A percentile compares a stretch with the other conserved stretches of the same genome.
These are phyloP conservation scores for Colletotrichum spinosum DNA, from an alignment of 2,329 filamentous ascomycete genomes.

Conservation along the genomic window DNA sequence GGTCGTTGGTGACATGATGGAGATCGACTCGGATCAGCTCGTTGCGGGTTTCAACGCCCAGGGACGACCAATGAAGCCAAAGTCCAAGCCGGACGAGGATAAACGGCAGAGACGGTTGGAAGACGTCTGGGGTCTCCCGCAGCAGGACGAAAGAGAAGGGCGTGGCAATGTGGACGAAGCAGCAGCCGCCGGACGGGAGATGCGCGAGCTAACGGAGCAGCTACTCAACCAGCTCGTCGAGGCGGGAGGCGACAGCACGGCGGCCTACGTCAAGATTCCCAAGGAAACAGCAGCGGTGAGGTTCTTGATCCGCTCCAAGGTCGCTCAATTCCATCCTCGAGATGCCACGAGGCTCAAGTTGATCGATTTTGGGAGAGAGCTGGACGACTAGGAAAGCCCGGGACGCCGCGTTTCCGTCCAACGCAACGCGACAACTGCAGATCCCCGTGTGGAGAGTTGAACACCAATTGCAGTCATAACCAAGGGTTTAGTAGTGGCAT, in stretches of 20 bases:
- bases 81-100: constrained; percentile 55
- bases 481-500: constrained; percentile 11
- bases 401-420: constrained; percentile 29
- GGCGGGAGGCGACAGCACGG: constrained; percentile 64
- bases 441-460: constrained; percentile 35
- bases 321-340: constrained; percentile 73
- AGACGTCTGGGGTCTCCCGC: constrained; percentile 67
- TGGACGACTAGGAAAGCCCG: constrained; percentile 60
- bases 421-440: constrained; percentile 21
- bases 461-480: constrained; percentile 24
- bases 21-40: constrained; percentile 70
- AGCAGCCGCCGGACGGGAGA: constrained; percentile 64
- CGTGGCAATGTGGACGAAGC: constrained; percentile 57
- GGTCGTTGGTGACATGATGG: constrained; percentile 79
- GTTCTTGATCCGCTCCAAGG: constrained; percentile 73
- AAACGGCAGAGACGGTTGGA: constrained; percentile 71
- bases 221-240: constrained; percentile 69
- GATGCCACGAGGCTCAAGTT: constrained; percentile 70
- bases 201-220: constrained; percentile 70
- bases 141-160: constrained; percentile 33
- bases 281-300: constrained; percentile 72
- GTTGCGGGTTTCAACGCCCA: constrained; percentile 70
- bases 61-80: constrained; percentile 65
- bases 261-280: constrained; percentile 68
- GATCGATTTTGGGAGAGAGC: constrained; percentile 73